phyloP scores from a whole-genome alignment of 805 yeast species.

The Metschnikowia dekortorum region DNA sequence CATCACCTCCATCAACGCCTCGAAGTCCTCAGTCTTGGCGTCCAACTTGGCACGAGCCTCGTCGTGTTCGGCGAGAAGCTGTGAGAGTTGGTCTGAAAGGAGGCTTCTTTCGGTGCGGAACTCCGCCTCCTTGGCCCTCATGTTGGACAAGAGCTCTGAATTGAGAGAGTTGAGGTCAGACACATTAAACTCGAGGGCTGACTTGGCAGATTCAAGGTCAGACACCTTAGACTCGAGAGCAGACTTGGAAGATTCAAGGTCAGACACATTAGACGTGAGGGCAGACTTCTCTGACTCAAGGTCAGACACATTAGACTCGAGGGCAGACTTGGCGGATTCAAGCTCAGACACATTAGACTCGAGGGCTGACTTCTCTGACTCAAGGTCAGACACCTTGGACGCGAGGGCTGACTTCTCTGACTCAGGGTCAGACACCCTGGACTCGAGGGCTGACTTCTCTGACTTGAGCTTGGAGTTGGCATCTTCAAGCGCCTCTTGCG shows the following conservation, averaged over 20 bases:
- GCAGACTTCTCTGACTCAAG: neutral
- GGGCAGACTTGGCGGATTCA: neutral
- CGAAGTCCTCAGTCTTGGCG: conserved; percentile 39
- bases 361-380: too few relatives aligned
- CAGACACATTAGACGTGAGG: neutral
- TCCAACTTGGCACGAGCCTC: conserved; percentile 42
- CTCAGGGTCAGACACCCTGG: too few relatives aligned
- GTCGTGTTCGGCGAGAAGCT: conserved; percentile 48
- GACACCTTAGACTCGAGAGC: neutral
- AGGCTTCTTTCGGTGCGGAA: conserved; percentile 51
- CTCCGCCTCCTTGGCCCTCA: conserved; percentile 62
- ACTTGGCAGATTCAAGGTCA: neutral
- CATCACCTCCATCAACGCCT: conserved; percentile 40
- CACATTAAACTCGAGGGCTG: conserved; percentile 13
- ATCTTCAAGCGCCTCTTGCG: too few relatives aligned
- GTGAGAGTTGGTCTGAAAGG: conserved; percentile 48
- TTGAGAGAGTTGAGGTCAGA: conserved; percentile 39
- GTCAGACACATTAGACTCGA: neutral
- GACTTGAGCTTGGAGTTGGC: neutral
- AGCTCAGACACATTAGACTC: too few relatives aligned
- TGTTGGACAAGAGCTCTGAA: conserved; percentile 60
- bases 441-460: neutral
- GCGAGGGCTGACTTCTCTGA: too few relatives aligned
- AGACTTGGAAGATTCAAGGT: too few relatives aligned
- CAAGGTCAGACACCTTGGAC: too few relatives aligned